Evolutionary conservation across 192 early-diverging fungal genomes (phyloP).

Genomic region (Pilobolus umbonatus): DNA sequence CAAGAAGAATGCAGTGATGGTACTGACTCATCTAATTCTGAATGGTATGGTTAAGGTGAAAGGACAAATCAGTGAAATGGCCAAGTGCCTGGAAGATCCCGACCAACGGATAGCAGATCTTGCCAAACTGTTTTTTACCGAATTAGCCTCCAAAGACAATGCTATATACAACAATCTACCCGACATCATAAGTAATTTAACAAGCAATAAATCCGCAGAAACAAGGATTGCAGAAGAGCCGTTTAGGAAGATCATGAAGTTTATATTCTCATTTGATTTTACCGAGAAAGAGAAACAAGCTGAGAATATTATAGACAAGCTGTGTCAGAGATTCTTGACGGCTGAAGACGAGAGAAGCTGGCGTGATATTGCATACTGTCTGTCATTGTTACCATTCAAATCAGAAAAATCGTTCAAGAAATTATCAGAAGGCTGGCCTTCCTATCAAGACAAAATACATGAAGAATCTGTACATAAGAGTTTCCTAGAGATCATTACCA

Average conservation of each 20-base stretch:
- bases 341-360: conserved; percentile 73
- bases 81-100: conserved; percentile 89
- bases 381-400: conserved; percentile 85
- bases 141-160: conserved; percentile 94
- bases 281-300: conserved; percentile 89
- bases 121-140: conserved; percentile 93
- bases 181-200: conserved; percentile 95
- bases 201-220: conserved; percentile 46
- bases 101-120: conserved; percentile 88
- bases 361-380: conserved; percentile 91
- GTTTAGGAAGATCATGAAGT: conserved; percentile 91
- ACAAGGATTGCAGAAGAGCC: conserved; percentile 78
- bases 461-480: conserved; percentile 81
- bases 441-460: conserved; percentile 90
- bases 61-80: conserved; percentile 97
- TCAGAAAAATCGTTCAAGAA: conserved; percentile 82
- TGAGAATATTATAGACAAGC: conserved; percentile 93
- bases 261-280: conserved; percentile 81
- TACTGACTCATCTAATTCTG: conserved; percentile 92
- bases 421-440: conserved; percentile 75
- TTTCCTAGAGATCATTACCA: conserved; percentile 81
- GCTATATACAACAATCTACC: conserved; percentile 99
- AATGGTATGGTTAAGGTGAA: conserved; percentile 99
- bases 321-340: conserved; percentile 91
- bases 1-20: conserved; percentile 98